Percentiles rank a stretch among this genome's conserved stretches.
phyloP scores from a whole-genome alignment of 352 stramenopile species.

The Globisporangium sylvaticum region DNA sequence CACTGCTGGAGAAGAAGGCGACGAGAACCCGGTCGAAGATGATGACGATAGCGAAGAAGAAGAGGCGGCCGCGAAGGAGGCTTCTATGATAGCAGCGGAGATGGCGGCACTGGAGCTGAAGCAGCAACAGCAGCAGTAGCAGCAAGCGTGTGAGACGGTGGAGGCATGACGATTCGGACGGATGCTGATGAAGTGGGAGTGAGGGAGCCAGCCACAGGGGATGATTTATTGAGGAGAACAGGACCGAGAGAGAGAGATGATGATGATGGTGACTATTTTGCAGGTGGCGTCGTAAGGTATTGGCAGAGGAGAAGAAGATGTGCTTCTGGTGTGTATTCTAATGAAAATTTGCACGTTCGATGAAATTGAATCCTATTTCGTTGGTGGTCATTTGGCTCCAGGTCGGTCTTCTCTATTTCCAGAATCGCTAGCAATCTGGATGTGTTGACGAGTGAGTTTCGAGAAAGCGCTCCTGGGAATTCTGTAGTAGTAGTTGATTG shows the following conservation, averaged over 20 bases:
- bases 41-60: constrained; percentile 11
- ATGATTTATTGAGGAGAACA: constrained; percentile 5
- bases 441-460: not conserved
- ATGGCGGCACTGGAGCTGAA: constrained; percentile 1
- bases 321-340: not conserved
- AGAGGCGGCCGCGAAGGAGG: not conserved
- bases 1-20: constrained; percentile 13
- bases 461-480: not conserved
- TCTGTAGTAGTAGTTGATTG: too few species aligned
- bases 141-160: not conserved
- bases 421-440: not conserved
- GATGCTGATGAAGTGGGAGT: not conserved
- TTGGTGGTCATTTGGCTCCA: too few species aligned
- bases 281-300: not conserved
- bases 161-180: not conserved
- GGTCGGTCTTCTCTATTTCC: not conserved
- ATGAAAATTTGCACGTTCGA: not conserved
- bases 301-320: not conserved
- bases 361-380: too few species aligned
- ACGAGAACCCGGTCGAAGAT: constrained; percentile 9
- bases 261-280: not conserved
- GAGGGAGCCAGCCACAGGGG: not conserved
- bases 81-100: not conserved
- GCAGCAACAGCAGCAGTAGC: not conserved
- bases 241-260: not conserved